Conservation (phyloP, 2,329 filamentous ascomycete species). For the Penicillium sp. region DNA sequence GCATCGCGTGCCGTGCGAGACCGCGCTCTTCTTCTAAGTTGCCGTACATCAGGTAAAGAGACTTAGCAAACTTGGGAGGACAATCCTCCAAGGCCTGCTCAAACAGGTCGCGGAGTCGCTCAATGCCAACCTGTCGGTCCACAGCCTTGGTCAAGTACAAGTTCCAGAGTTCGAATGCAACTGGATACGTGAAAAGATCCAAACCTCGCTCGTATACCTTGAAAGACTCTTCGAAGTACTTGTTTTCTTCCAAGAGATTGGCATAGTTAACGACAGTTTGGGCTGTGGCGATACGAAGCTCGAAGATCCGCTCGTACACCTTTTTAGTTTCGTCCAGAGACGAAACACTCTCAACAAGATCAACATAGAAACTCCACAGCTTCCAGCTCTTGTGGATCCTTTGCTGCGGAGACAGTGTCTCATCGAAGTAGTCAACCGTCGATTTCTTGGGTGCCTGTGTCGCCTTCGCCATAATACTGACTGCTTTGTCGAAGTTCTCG, state of each 20-base stretch:
- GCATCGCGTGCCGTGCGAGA: conserved; percentile 93
- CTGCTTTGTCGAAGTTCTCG: conserved; percentile 92
- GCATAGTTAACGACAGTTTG: conserved; percentile 99
- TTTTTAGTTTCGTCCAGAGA: conserved; percentile 88
- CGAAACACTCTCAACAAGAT: conserved; percentile 91
- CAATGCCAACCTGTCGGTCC: conserved; percentile 92
- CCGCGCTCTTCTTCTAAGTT: conserved; percentile 94
- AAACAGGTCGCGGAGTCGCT: conserved; percentile 88
- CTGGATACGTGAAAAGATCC: conserved; percentile 97
- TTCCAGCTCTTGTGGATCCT: conserved; percentile 99
- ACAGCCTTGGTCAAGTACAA: conserved; percentile 96
- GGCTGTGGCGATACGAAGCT: conserved; percentile 93
- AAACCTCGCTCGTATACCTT: conserved; percentile 95
- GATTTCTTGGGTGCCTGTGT: conserved; percentile 95
- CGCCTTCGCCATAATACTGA: conserved; percentile 95
- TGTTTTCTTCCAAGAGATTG: conserved; percentile 88
- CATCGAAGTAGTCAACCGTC: conserved; percentile 99
- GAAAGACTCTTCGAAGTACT: conserved; percentile 96
- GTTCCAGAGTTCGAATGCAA: conserved; percentile 98
- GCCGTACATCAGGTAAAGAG: conserved; percentile 96
- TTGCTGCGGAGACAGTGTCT: conserved; percentile 88
- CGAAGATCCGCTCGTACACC: conserved; percentile 96
- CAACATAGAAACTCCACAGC: conserved; percentile 98
- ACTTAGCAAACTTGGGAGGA: conserved; percentile 92
- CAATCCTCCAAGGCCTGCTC: conserved; percentile 95